A percentile compares a stretch with the other conserved stretches of the same genome.
Evolutionary conservation across 2,329 filamentous ascomycete genomes (phyloP).

Genomic region (Epichloe festucae): DNA sequence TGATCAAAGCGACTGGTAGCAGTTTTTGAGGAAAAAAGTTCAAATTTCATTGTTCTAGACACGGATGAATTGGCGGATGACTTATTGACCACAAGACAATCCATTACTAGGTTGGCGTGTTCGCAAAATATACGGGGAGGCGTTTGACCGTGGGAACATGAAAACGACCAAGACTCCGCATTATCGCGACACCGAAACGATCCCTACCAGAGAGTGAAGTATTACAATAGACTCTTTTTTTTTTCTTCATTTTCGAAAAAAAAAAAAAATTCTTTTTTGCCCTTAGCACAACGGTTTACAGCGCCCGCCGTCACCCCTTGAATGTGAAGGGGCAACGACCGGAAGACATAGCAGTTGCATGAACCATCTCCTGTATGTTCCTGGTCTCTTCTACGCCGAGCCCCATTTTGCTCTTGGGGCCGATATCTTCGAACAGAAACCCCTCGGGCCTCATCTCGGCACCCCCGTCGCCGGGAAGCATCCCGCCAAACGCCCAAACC

Average conservation of each 20-base stretch:
- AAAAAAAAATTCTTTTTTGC: not conserved
- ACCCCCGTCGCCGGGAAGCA: slow-evolving; percentile 29
- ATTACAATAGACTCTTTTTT: too few species aligned
- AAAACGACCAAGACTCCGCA: too few species aligned
- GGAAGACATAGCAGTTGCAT: not conserved
- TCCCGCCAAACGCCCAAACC: slow-evolving; percentile 28
- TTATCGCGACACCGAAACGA: too few species aligned
- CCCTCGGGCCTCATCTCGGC: slow-evolving; percentile 31
- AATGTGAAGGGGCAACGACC: not conserved
- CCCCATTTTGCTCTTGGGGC: slow-evolving; percentile 41
- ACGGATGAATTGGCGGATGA: too few species aligned
- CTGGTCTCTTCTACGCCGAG: slow-evolving; percentile 30
- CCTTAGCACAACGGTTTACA: not conserved
- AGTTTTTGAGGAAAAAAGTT: too few species aligned
- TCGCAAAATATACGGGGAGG: too few species aligned
- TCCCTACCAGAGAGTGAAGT: too few species aligned
- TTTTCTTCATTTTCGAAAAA: not conserved
- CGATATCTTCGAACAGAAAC: slow-evolving; percentile 46
- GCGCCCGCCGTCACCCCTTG: not conserved
- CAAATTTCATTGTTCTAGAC: too few species aligned
- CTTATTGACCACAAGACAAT: too few species aligned
- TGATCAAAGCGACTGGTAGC: too few species aligned
- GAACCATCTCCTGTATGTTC: not conserved
- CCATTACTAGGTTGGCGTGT: too few species aligned
- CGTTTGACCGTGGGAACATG: too few species aligned